Percentiles rank a stretch among this genome's conserved stretches.
Evolutionary conservation across 192 early-diverging fungal species (phyloP).

Genomic region (Podila verticillata): DNA sequence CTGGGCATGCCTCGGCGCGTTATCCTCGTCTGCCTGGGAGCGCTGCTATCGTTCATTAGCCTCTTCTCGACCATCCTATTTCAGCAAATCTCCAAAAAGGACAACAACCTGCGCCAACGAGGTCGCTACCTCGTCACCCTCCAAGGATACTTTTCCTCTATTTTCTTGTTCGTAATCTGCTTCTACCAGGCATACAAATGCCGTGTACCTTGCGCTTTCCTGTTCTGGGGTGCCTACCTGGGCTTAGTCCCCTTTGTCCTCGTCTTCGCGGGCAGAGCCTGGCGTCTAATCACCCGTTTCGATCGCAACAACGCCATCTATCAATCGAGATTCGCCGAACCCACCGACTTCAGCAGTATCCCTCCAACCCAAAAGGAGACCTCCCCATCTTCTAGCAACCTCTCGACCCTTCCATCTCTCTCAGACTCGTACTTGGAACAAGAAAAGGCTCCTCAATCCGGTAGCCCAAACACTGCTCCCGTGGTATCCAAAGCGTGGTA

Average conservation of each 20-base stretch:
- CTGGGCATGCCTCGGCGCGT: constrained; percentile 16
- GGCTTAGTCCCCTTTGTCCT: constrained; percentile 30
- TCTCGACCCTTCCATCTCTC: not conserved
- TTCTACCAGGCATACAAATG: constrained; percentile 26
- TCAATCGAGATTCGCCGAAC: constrained; percentile 36
- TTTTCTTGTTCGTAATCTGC: constrained; percentile 13
- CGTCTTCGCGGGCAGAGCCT: constrained; percentile 18
- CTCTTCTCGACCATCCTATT: constrained; percentile 29
- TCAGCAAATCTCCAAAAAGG: constrained; percentile 37
- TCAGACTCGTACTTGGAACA: not conserved
- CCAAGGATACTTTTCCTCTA: constrained; percentile 26
- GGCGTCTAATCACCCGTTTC: constrained; percentile 38
- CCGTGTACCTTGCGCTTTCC: constrained; percentile 19
- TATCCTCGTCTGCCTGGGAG: constrained; percentile 13
- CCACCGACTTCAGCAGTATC: constrained; percentile 16
- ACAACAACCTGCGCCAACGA: constrained; percentile 45
- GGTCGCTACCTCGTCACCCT: constrained; percentile 38
- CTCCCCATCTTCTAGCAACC: not conserved
- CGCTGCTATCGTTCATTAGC: constrained; percentile 5
- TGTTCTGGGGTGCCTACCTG: constrained; percentile 25
- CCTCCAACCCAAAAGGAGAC: not conserved
- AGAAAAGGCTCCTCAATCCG: constrained; percentile 18
- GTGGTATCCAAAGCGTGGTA: constrained; percentile 34
- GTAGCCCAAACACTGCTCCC: constrained; percentile 1
- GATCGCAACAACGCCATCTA: constrained; percentile 44